These are phyloP conservation scores for Carex myosuroides DNA, from an alignment of 176 grass and related monocot genomes.

Conservation along the genomic window DNA sequence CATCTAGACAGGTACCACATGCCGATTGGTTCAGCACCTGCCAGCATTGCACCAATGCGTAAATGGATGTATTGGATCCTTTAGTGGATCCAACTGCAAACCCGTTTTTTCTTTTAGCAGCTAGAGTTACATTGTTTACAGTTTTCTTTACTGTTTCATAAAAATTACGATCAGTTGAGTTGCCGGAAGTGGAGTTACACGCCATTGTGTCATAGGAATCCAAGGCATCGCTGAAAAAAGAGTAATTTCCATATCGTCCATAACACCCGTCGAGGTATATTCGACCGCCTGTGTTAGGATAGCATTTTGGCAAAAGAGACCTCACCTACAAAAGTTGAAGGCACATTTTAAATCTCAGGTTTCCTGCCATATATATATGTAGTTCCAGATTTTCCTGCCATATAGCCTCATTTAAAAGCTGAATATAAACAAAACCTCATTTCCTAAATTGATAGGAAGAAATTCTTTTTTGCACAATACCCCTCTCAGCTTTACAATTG, in stretches of 20 bases:
- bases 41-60: conserved; percentile 80
- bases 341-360: neutral
- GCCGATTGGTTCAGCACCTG: conserved; percentile 37
- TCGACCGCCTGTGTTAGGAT: conserved; percentile 44
- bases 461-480: neutral
- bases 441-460: neutral
- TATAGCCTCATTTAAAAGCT: neutral
- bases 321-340: conserved; percentile 30
- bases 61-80: conserved; percentile 27
- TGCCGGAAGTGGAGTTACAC: conserved; percentile 11
- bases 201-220: conserved; percentile 22
- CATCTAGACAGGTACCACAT: conserved; percentile 53
- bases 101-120: conserved; percentile 16
- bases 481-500: neutral
- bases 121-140: conserved; percentile 38
- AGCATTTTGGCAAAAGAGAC: conserved; percentile 75
- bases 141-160: conserved; percentile 27
- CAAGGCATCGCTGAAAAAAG: conserved; percentile 45
- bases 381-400: neutral
- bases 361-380: neutral
- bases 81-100: conserved; percentile 39
- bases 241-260: conserved; percentile 67
- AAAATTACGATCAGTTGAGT: conserved; percentile 30
- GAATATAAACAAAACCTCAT: neutral
- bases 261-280: conserved; percentile 78